Evolutionary conservation across 352 stramenopile genomes (phyloP).

Genomic region (Phytophthora vignae): DNA sequence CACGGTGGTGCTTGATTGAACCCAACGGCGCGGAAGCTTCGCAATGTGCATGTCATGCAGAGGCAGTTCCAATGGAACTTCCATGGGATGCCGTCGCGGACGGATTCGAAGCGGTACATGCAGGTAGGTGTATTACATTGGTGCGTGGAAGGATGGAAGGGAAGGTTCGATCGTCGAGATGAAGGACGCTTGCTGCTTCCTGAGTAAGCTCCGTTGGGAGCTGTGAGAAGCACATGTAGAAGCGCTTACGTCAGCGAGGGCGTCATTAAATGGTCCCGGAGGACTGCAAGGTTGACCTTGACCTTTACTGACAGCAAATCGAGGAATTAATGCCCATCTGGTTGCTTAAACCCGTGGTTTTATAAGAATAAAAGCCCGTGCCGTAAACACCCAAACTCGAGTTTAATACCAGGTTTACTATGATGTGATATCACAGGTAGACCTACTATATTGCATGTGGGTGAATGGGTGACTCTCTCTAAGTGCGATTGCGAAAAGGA

Average conservation of each 20-base stretch:
- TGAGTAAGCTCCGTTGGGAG: background rate
- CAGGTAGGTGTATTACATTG: too few relatives aligned
- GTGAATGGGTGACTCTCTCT: background rate
- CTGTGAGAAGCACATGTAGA: too few relatives aligned
- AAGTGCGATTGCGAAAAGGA: conserved; percentile 31
- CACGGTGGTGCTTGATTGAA: background rate
- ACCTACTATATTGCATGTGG: background rate
- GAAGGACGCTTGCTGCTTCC: background rate
- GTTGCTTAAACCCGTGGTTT: background rate
- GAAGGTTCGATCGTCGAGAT: background rate
- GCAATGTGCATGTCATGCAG: too few relatives aligned
- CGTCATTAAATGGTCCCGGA: background rate
- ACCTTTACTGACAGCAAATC: conserved; percentile 4
- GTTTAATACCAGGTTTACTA: background rate
- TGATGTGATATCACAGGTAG: background rate
- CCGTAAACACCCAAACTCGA: background rate
- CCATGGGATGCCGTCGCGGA: too few relatives aligned
- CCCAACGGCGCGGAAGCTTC: background rate
- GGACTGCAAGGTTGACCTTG: background rate
- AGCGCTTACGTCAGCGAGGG: background rate
- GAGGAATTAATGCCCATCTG: conserved; percentile 6
- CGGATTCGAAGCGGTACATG: background rate
- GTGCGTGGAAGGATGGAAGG: background rate
- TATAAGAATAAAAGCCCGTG: background rate
- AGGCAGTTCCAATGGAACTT: background rate